These are phyloP conservation scores for Phytophthora tubulina DNA, from an alignment of 352 stramenopile species.

Conservation along the genomic window DNA sequence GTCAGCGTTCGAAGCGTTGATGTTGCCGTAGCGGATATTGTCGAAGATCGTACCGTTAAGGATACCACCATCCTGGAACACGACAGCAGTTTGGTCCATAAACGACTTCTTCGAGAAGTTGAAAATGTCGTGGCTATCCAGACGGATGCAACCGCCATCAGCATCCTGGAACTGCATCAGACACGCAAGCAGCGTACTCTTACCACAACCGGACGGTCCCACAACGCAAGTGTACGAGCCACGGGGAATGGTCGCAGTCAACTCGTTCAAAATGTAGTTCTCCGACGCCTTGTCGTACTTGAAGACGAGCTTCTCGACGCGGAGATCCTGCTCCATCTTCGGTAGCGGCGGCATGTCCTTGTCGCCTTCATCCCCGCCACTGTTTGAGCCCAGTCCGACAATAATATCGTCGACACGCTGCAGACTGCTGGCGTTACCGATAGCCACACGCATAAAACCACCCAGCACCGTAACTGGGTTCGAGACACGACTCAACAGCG, in stretches of 20 bases:
- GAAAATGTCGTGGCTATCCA: conserved; percentile 87
- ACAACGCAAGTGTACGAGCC: conserved; percentile 90
- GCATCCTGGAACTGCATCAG: conserved; percentile 92
- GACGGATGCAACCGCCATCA: conserved; percentile 79
- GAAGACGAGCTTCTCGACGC: conserved; percentile 84
- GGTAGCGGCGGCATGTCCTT: conserved; percentile 76
- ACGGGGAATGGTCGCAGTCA: conserved; percentile 73
- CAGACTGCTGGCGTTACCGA: conserved; percentile 87
- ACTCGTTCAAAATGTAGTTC: conserved; percentile 85
- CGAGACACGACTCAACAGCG: conserved; percentile 80
- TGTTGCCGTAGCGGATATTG: conserved; percentile 90
- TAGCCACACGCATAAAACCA: conserved; percentile 91
- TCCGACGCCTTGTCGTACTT: conserved; percentile 89
- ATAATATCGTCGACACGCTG: conserved; percentile 91
- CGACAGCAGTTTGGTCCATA: conserved; percentile 88
- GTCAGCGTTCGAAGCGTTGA: conserved; percentile 72
- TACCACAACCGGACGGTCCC: conserved; percentile 85
- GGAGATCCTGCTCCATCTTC: conserved; percentile 88
- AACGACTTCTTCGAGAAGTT: conserved; percentile 90
- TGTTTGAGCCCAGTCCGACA: conserved; percentile 56
- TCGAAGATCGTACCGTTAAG: conserved; percentile 91
- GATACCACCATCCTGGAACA: conserved; percentile 90
- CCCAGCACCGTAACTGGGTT: conserved; percentile 85
- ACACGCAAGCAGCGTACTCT: conserved; percentile 88
- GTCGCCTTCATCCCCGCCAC: conserved; percentile 56